Evolutionary conservation across 2,329 filamentous ascomycete species (phyloP), one percentile per base, ranked within the genome.

Genomic region (Davidsoniella australis): DNA sequence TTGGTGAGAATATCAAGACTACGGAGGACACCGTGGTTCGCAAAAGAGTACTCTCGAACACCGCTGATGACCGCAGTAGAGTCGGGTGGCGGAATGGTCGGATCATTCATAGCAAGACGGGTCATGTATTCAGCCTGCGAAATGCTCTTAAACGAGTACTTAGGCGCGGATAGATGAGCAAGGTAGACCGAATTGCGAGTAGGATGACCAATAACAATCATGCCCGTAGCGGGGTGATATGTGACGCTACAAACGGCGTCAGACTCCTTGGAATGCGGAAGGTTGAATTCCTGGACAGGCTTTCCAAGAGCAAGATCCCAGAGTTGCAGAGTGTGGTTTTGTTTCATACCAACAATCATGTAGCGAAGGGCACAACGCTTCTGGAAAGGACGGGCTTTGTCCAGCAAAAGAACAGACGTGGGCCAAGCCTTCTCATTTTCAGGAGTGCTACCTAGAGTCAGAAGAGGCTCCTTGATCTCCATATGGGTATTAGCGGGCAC

Each of bases 121-220:
- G 82, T 76, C 56, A 95, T 80, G 64, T 87, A 98, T 20, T 82
- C 80, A 45, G 89, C 87, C 67, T 98, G 91, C 23, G 84, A 83
- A 64, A 95, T 76, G 55, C 76, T 73, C 67, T 76, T 78, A 53
- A 96, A 70, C 58, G 81, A 85, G 68, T 98, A 96, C 65, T 86
- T 86, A 17, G 91, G 91, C 39, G 88, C 89, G 47, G 89, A 96
- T 37, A 98, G 70, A 59, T 96, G 89, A 46, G 95, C 78, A 66
- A 98, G 94, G 68, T 95, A 98, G 63, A 98, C 80, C 6, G 88
- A 95, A 68, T 98, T 98, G 55, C 91, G 80, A 1, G 89, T 96
- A 9, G 93, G 91, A 60, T 98, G 91, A 36, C 89, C 93, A 53
- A 98, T 83, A 54, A 93, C 78, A 60, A 98, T 84, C 68, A 96